A percentile compares a stretch with the other conserved stretches of the same genome.
These are phyloP conservation scores for Pleurotus tuoliensis DNA, from an alignment of 768 basidiomycete species.

Conservation along the genomic window DNA sequence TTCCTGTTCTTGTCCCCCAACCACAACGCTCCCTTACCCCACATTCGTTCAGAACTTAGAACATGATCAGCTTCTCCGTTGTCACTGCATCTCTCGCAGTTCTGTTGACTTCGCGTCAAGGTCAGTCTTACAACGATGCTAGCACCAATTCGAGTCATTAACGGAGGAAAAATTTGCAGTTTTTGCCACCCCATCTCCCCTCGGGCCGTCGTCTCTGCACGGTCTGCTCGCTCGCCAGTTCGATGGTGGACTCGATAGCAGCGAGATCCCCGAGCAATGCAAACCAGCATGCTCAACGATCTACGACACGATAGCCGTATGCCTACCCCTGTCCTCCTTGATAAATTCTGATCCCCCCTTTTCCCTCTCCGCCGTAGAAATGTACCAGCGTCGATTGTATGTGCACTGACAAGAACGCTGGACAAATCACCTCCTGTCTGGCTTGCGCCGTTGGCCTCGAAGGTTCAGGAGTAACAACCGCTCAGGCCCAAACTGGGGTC, in stretches of 20 bases:
- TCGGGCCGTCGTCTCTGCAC: background rate
- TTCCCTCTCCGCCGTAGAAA: background rate
- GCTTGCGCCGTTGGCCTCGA: background rate
- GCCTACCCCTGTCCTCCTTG: background rate
- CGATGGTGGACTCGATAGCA: background rate
- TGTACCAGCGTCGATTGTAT: background rate
- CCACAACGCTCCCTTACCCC: background rate
- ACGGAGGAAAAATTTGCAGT: background rate
- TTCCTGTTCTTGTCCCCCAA: too few species aligned
- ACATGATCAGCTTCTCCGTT: background rate
- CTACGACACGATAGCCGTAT: background rate
- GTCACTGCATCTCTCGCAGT: background rate
- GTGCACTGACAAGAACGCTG: background rate
- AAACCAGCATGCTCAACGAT: background rate
- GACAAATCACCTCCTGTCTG: background rate
- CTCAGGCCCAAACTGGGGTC: background rate
- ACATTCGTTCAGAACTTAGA: background rate
- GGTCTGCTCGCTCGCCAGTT: background rate
- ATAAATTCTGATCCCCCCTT: background rate
- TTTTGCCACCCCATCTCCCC: background rate
- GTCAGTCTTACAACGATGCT: background rate
- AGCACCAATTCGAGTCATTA: too few species aligned
- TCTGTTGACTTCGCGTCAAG: background rate
- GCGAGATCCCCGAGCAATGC: background rate
- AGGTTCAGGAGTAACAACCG: background rate